Evolutionary conservation across 805 yeast species (phyloP).

Genomic region (Metschnikowia drakensbergensis): DNA sequence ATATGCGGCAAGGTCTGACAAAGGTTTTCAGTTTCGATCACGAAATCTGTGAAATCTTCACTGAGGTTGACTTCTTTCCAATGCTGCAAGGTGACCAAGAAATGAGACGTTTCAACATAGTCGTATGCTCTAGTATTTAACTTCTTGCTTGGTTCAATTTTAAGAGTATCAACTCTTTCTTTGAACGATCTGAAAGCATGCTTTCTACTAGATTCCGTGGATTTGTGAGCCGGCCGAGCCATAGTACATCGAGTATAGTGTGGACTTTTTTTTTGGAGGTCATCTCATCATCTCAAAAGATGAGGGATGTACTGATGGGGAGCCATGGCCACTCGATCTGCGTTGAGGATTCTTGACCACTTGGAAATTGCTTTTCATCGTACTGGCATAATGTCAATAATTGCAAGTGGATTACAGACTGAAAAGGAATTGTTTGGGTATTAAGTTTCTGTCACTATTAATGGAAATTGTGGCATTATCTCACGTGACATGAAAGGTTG

Average conservation of each 20-base stretch:
- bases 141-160: constrained; percentile 67
- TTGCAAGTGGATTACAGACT: background rate
- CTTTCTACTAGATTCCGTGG: constrained; percentile 52
- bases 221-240: constrained; percentile 21
- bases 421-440: background rate
- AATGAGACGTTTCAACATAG: constrained; percentile 72
- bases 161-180: constrained; percentile 77
- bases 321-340: background rate
- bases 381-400: background rate
- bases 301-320: constrained; percentile 15
- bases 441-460: background rate
- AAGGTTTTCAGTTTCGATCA: constrained; percentile 48
- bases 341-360: background rate
- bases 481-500: constrained; percentile 1
- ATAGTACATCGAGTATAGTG: constrained; percentile 3
- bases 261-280: constrained; percentile 4
- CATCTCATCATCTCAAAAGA: constrained; percentile 14
- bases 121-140: constrained; percentile 60
- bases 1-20: constrained; percentile 78
- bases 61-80: constrained; percentile 88
- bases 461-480: background rate
- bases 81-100: constrained; percentile 71
- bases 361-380: background rate
- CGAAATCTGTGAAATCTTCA: constrained; percentile 61
- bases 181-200: constrained; percentile 73